These are phyloP conservation scores for Geotrichum bryndzae DNA, from an alignment of 1,139 yeast species.

Conservation along the genomic window DNA sequence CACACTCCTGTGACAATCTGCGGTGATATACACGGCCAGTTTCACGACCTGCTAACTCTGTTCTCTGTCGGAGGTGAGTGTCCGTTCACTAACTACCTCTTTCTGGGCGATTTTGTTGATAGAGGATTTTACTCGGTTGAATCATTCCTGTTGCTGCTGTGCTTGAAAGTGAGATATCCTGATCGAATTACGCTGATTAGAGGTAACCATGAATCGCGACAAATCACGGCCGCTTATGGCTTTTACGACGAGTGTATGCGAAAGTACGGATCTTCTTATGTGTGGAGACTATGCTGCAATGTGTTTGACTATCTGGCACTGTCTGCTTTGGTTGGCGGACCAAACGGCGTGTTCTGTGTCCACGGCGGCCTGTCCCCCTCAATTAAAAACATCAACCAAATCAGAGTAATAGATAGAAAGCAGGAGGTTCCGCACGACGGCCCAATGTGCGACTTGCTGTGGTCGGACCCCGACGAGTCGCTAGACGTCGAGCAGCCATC, in stretches of 20 bases:
- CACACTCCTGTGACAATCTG: slow-evolving; percentile 94
- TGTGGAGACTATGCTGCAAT: slow-evolving; percentile 72
- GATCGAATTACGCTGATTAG: slow-evolving; percentile 87
- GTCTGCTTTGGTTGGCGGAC: slow-evolving; percentile 81
- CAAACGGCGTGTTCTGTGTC: slow-evolving; percentile 77
- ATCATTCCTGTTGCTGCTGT: slow-evolving; percentile 64
- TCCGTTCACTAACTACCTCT: slow-evolving; percentile 68
- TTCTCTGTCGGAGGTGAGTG: slow-evolving; percentile 82
- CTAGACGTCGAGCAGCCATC: slow-evolving; percentile 21
- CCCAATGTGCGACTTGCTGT: slow-evolving; percentile 93
- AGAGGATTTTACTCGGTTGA: slow-evolving; percentile 93
- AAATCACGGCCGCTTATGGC: slow-evolving; percentile 96
- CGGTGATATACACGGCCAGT: slow-evolving; percentile 96
- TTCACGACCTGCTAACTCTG: slow-evolving; percentile 82
- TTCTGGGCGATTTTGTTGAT: slow-evolving; percentile 83
- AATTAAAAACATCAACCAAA: slow-evolving; percentile 76
- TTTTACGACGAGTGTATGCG: slow-evolving; percentile 94
- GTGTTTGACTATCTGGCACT: slow-evolving; percentile 89
- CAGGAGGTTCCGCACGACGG: slow-evolving; percentile 99
- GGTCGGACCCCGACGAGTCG: slow-evolving; percentile 95
- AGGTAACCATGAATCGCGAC: slow-evolving; percentile 95
- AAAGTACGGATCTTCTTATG: slow-evolving; percentile 90
- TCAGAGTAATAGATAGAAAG: slow-evolving; percentile 72
- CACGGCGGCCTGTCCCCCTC: slow-evolving; percentile 97
- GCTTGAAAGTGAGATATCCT: slow-evolving; percentile 89